A percentile compares a stretch with the other conserved stretches of the same genome.
These are phyloP conservation scores for Athelia sp. DNA, from an alignment of 1,284 basidiomycete genomes.

Conservation along the genomic window DNA sequence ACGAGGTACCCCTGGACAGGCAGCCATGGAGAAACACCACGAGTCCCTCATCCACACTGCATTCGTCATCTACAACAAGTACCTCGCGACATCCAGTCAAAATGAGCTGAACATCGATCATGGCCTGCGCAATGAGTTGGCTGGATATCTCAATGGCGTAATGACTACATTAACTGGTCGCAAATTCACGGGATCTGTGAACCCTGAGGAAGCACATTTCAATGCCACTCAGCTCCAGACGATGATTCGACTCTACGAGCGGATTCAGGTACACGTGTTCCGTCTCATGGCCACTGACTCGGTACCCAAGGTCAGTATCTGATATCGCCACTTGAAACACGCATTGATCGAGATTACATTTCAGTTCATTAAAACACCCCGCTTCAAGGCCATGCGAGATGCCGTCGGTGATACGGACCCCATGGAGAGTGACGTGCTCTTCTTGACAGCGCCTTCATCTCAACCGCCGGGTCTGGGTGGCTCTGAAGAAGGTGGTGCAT, in stretches of 20 bases:
- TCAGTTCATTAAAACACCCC: constrained; percentile 81
- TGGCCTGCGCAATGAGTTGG: constrained; percentile 89
- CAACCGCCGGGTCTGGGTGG: constrained; percentile 62
- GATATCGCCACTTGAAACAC: constrained; percentile 1
- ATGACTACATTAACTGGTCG: constrained; percentile 74
- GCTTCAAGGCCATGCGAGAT: constrained; percentile 70
- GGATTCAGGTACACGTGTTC: constrained; percentile 96
- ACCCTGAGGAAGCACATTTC: constrained; percentile 74
- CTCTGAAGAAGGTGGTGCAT: constrained; percentile 75
- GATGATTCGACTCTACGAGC: constrained; percentile 91
- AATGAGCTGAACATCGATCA: constrained; percentile 99
- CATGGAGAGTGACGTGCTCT: constrained; percentile 56
- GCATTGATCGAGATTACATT: constrained; percentile 4
- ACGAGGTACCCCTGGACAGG: constrained; percentile 66
- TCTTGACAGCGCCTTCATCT: constrained; percentile 47
- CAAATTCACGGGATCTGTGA: constrained; percentile 71
- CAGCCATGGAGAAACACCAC: constrained; percentile 96
- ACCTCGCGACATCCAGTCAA: constrained; percentile 91
- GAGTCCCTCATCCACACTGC: constrained; percentile 93
- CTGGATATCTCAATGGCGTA: constrained; percentile 87
- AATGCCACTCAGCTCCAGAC: constrained; percentile 94
- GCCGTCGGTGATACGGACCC: constrained; percentile 70
- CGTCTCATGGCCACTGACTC: constrained; percentile 97
- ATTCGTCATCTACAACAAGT: constrained; percentile 92
- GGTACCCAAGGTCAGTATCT: constrained; percentile 85